A percentile compares a stretch with the other conserved stretches of the same genome.
Evolutionary conservation across 768 basidiomycete species (phyloP).

Genomic region (Aureoboletus auriporus): DNA sequence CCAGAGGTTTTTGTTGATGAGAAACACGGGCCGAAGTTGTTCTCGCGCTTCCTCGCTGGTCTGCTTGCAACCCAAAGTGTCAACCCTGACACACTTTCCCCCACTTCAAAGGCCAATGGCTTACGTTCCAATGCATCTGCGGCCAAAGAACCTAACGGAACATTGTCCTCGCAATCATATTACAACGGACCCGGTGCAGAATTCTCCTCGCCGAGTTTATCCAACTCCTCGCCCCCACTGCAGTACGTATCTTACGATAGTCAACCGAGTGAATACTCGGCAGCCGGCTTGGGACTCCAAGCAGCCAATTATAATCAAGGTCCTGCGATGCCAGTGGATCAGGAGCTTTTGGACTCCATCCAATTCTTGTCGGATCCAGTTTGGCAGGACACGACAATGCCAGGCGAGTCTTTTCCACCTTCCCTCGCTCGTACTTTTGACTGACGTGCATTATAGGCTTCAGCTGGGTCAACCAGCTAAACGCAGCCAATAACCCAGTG

Average conservation of each 20-base stretch:
- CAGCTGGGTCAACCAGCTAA: slow-evolving; percentile 33
- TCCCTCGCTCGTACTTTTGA: background rate
- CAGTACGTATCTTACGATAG: slow-evolving; percentile 37
- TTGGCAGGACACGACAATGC: slow-evolving; percentile 54
- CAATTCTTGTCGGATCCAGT: slow-evolving; percentile 53
- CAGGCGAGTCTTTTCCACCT: slow-evolving; percentile 39
- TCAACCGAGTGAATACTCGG: slow-evolving; percentile 14
- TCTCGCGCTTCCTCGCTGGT: slow-evolving; percentile 73
- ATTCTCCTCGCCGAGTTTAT: slow-evolving; percentile 25
- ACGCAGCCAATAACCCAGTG: slow-evolving; percentile 8
- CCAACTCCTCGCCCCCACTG: slow-evolving; percentile 38
- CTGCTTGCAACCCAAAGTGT: slow-evolving; percentile 60
- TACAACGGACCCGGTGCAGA: slow-evolving; percentile 10
- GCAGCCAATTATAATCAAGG: slow-evolving; percentile 41
- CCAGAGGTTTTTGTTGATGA: slow-evolving; percentile 76
- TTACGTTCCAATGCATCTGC: slow-evolving; percentile 14
- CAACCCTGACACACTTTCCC: slow-evolving; percentile 11
- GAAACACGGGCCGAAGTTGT: slow-evolving; percentile 75
- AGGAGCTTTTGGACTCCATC: slow-evolving; percentile 57
- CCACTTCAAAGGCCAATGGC: slow-evolving; percentile 11
- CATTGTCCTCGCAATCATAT: slow-evolving; percentile 3
- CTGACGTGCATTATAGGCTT: slow-evolving; percentile 27
- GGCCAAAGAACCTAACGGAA: slow-evolving; percentile 8
- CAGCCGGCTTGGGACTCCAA: slow-evolving; percentile 16
- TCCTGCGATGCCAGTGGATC: slow-evolving; percentile 51